Conservation (phyloP, 345 rosid species). For the Mangifera indica region DNA sequence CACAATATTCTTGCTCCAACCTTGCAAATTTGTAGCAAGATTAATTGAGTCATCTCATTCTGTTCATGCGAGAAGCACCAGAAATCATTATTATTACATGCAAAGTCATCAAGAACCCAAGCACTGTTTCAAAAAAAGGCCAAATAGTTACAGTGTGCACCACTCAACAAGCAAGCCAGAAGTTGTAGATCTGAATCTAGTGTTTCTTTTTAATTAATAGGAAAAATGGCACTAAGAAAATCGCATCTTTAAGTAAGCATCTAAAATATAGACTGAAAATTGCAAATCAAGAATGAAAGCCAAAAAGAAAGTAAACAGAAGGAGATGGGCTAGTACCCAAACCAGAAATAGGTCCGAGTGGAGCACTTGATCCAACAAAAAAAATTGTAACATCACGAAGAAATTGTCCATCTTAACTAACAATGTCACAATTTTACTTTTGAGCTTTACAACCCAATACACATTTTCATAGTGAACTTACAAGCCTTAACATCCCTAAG, state of each 20-base stretch:
- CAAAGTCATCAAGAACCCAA: slow-evolving; percentile 1
- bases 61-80: slow-evolving; percentile 6
- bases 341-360: too few relatives aligned
- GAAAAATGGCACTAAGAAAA: slow-evolving; percentile 15
- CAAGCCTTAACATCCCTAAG: too few relatives aligned
- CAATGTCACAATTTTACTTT: too few relatives aligned
- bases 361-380: too few relatives aligned
- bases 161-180: background rate
- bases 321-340: slow-evolving; percentile 59
- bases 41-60: background rate
- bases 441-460: too few relatives aligned
- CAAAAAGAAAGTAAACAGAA: slow-evolving; percentile 18
- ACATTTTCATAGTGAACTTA: too few relatives aligned
- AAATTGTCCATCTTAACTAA: too few relatives aligned
- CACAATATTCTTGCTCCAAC: background rate
- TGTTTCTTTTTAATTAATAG: background rate
- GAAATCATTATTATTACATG: background rate
- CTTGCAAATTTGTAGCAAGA: background rate
- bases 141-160: background rate
- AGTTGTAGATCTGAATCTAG: background rate
- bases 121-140: background rate
- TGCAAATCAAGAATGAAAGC: slow-evolving; percentile 16
- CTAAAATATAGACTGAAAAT: background rate
- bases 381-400: too few relatives aligned
- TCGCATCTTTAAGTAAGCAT: background rate